phyloP scores from a whole-genome alignment of 2,329 filamentous ascomycete genomes.

The Helotiales sp. region DNA sequence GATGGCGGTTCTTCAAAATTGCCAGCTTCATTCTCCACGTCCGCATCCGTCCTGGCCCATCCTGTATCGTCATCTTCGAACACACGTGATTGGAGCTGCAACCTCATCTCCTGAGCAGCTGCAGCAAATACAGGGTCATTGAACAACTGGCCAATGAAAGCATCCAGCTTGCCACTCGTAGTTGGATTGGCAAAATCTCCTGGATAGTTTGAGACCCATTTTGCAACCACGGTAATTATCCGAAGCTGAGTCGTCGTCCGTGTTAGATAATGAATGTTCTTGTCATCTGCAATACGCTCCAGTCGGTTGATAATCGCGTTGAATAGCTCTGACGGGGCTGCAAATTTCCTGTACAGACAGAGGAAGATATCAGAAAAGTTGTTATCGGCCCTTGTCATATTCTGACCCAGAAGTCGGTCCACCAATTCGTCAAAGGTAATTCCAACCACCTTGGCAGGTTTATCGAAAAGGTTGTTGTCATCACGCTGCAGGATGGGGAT shows the following conservation, averaged over 20 bases:
- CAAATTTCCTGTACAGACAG: constrained; percentile 92
- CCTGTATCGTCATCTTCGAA: constrained; percentile 88
- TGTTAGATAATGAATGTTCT: constrained; percentile 70
- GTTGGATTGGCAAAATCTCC: constrained; percentile 86
- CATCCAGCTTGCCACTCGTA: constrained; percentile 73
- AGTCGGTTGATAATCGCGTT: constrained; percentile 78
- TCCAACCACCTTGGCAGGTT: constrained; percentile 56
- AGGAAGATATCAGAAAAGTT: constrained; percentile 91
- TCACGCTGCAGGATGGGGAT: constrained; percentile 69
- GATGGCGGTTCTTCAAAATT: constrained; percentile 28
- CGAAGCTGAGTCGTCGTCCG: constrained; percentile 82
- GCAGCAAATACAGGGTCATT: constrained; percentile 81
- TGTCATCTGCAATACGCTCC: constrained; percentile 71
- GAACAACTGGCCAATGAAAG: constrained; percentile 77
- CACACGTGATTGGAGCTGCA: constrained; percentile 73
- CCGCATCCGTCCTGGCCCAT: constrained; percentile 85
- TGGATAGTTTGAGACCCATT: constrained; percentile 89
- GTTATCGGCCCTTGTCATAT: constrained; percentile 82
- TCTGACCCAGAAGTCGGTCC: constrained; percentile 81
- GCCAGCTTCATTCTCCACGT: constrained; percentile 44
- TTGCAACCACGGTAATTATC: constrained; percentile 81
- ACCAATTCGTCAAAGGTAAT: constrained; percentile 74
- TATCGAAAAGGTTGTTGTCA: constrained; percentile 65
- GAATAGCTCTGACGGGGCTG: constrained; percentile 78
- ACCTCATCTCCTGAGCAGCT: constrained; percentile 82